Conservation (phyloP, 2,329 filamentous ascomycete species). For the Trichoderma pleuroti region DNA sequence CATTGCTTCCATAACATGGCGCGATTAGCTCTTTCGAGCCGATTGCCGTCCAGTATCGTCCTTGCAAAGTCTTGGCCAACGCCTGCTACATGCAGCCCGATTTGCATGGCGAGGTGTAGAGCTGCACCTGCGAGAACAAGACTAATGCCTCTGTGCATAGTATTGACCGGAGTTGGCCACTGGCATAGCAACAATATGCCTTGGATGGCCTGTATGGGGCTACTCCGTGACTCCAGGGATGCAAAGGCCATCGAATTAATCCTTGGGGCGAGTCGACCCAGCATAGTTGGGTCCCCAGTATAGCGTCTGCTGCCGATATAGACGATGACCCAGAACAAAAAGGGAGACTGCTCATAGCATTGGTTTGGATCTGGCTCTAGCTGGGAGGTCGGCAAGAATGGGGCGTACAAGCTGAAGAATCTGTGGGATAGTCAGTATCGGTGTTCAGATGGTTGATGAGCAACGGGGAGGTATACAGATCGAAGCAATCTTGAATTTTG, state of each 20-base stretch:
- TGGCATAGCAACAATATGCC: constrained; percentile 38
- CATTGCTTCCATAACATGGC: constrained; percentile 12
- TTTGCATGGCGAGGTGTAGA: constrained; percentile 38
- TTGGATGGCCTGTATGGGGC: constrained; percentile 30
- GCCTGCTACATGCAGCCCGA: constrained; percentile 37
- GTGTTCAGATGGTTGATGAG: neutral
- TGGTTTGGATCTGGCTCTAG: neutral
- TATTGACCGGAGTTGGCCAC: constrained; percentile 39
- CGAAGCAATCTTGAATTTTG: constrained; percentile 9
- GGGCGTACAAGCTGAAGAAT: constrained; percentile 6
- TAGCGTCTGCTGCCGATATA: constrained; percentile 38
- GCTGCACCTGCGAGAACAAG: constrained; percentile 38
- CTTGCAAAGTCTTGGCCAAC: constrained; percentile 39
- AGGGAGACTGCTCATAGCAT: constrained; percentile 7
- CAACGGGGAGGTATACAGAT: neutral
- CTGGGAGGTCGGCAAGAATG: neutral
- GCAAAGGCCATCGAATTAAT: constrained; percentile 36
- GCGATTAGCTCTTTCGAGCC: neutral
- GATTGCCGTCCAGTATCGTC: constrained; percentile 31
- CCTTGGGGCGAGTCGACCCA: constrained; percentile 31
- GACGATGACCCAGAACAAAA: constrained; percentile 39
- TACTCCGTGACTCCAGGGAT: constrained; percentile 28
- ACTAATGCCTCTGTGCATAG: constrained; percentile 39
- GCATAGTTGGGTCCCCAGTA: constrained; percentile 33
- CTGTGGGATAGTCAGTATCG: neutral